A percentile compares a stretch with the other conserved stretches of the same genome.
Conservation (phyloP, 2,329 filamentous ascomycete species). For the Metarhizium rileyi region DNA sequence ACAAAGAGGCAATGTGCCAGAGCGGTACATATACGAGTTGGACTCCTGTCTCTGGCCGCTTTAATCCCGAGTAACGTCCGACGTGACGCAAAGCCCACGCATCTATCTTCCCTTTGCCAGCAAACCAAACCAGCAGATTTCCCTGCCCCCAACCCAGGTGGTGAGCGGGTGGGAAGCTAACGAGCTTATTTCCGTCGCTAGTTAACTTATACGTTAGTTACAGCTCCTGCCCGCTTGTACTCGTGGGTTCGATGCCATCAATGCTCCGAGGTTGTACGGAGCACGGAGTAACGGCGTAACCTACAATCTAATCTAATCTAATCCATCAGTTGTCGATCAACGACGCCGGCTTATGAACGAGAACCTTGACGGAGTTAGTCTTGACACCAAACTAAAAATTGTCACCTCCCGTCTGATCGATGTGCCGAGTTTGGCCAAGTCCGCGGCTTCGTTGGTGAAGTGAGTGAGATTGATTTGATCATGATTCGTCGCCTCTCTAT, state of each 20-base stretch:
- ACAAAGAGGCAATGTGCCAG: too few species aligned
- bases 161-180: background rate
- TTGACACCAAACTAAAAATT: background rate
- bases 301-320: constrained; percentile 10
- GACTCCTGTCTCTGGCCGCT: too few species aligned
- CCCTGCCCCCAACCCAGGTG: background rate
- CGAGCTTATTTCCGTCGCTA: background rate
- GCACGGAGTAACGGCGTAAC: too few species aligned
- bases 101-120: too few species aligned
- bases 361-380: background rate
- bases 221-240: too few species aligned
- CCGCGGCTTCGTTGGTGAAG: background rate
- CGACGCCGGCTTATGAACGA: background rate
- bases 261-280: background rate
- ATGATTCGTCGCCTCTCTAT: background rate
- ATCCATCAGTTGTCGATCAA: constrained; percentile 1
- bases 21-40: too few species aligned
- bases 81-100: too few species aligned
- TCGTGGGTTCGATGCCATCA: background rate
- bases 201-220: background rate
- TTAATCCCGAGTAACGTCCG: too few species aligned
- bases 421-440: background rate
- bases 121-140: too few species aligned
- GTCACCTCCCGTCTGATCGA: background rate
- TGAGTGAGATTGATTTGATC: too few species aligned